Evolutionary conservation across 2,329 filamentous ascomycete genomes (phyloP), one percentile per base, ranked within the genome.

Genomic region (Zalaria obscura): DNA sequence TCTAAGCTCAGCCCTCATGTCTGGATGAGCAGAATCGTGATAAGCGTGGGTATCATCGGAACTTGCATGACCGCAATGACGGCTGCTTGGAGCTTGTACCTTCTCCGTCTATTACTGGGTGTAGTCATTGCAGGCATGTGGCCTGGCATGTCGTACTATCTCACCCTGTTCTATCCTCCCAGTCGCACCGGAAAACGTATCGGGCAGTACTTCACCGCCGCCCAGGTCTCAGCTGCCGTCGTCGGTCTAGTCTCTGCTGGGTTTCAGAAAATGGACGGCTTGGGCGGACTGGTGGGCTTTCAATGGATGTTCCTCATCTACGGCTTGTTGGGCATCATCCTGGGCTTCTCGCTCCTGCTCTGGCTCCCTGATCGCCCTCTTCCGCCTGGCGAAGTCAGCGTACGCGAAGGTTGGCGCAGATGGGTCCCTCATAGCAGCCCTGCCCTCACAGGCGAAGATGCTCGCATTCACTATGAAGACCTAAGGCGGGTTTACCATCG

Each of bases 281-380:
- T 72, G 0, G 70, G 74, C 3, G 85, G 84, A 0, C 69, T 93
- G 0, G 81, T 85, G 3, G 87, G 87, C 3, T 89, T 86, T 56
- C 80, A 83, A 48, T 91, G 83, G 83, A 94, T 94, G 87, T 93
- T 94, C 55, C 70, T 94, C 37, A 62, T 94, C 18, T 94, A 88
- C 53, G 87, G 87, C 2, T 65, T 93, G 6, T 71, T 85, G 40
- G 83, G 77, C 2, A 68, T 88, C 28, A 60, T 82, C 2, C 70
- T 89, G 25, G 86, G 85, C 10, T 63, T 93, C 38, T 58, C 66
- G 3, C 69, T 94, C 29, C 71, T 94, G 3, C 93, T 85, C 84
- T 94, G 87, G 87, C 72, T 94, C 5, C 87, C 87, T 0, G 86
- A 93, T 52, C 76, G 87, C 3, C 87, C 87, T 3, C 64, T 82